Percentiles rank a stretch among this genome's conserved stretches.
These are phyloP conservation scores for Tripidium arundinaceum DNA, from an alignment of 202 grass and related monocot species.

Conservation along the genomic window DNA sequence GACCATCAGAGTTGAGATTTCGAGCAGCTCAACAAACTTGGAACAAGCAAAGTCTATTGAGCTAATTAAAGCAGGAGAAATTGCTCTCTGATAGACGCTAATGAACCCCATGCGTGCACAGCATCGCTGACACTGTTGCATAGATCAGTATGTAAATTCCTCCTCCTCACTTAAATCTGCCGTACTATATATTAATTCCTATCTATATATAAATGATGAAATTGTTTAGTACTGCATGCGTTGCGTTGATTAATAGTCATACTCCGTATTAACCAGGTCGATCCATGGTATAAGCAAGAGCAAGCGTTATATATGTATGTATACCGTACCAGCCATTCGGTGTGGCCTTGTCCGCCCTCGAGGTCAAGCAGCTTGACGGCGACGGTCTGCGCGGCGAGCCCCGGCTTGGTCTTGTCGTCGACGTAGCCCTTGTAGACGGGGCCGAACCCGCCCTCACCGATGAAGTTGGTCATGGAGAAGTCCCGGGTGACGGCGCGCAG, in stretches of 20 bases:
- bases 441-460: constrained; percentile 69
- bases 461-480: constrained; percentile 74
- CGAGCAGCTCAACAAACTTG: constrained; percentile 33
- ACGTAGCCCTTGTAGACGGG: constrained; percentile 81
- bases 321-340: constrained; percentile 84
- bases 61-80: neutral
- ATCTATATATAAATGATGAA: neutral
- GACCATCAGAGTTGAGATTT: neutral
- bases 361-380: constrained; percentile 83
- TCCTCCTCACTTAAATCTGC: neutral
- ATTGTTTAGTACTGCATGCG: neutral
- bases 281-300: neutral
- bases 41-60: constrained; percentile 15
- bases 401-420: constrained; percentile 64
- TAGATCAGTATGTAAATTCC: neutral
- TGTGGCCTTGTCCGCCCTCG: constrained; percentile 67
- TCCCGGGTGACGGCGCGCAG: constrained; percentile 56
- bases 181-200: neutral
- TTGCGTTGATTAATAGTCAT: neutral
- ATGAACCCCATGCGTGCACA: neutral
- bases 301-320: too few relatives aligned
- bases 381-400: constrained; percentile 50
- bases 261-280: too few relatives aligned
- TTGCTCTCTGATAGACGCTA: neutral
- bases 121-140: neutral